These are phyloP conservation scores for Erodium moschatum DNA, from an alignment of 441 rosid genomes.

Conservation along the genomic window DNA sequence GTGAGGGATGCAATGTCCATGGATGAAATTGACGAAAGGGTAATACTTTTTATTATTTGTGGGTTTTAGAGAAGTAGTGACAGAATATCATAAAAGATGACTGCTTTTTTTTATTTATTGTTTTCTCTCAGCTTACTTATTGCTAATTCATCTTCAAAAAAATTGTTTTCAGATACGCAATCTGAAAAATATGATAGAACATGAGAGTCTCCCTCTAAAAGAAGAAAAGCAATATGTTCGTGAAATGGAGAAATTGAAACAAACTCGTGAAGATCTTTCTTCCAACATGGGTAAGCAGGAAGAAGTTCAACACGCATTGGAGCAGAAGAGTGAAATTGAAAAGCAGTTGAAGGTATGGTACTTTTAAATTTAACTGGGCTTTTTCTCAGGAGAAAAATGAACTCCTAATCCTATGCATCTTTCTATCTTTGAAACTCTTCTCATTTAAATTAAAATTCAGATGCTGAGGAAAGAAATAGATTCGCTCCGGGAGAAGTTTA, in stretches of 20 bases:
- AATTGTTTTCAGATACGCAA: conserved; percentile 32
- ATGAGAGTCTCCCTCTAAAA: conserved; percentile 58
- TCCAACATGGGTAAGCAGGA: not conserved
- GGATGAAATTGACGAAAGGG: conserved; percentile 47
- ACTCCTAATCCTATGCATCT: too few relatives aligned
- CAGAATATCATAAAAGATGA: too few relatives aligned
- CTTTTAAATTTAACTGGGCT: too few relatives aligned
- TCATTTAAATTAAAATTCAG: conserved; percentile 25
- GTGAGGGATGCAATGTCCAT: conserved; percentile 43
- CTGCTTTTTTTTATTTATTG: too few relatives aligned
- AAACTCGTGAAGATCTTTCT: conserved; percentile 4
- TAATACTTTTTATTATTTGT: too few relatives aligned
- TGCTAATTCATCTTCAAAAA: too few relatives aligned
- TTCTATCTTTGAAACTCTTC: too few relatives aligned
- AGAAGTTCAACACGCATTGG: conserved; percentile 52
- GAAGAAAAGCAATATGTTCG: conserved; percentile 71
- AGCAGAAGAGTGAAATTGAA: conserved; percentile 53
- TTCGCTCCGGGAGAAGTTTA: conserved; percentile 39
- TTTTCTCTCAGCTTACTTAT: too few relatives aligned
- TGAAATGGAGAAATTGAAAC: conserved; percentile 57
- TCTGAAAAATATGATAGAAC: conserved; percentile 64
- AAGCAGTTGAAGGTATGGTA: conserved; percentile 55
- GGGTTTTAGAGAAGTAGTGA: too few relatives aligned
- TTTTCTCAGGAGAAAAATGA: too few relatives aligned
- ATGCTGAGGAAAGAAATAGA: conserved; percentile 59